Percentiles rank a stretch among this genome's conserved stretches.
Conservation (phyloP, 805 yeast genomes). For the Lipomyces lipofer region DNA sequence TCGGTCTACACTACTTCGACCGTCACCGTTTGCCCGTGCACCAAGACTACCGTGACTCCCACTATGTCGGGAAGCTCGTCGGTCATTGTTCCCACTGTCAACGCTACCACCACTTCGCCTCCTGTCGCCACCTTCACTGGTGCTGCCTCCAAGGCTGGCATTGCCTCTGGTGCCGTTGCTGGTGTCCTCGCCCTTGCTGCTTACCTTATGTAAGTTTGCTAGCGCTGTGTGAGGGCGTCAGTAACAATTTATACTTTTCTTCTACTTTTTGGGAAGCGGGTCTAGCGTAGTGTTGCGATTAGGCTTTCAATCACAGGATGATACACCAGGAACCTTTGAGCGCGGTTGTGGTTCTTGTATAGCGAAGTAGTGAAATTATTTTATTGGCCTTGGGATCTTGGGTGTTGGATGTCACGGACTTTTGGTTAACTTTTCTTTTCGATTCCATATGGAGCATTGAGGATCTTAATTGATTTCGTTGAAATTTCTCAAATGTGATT, state of each 20-base stretch:
- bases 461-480: no score
- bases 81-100: slow-evolving; percentile 31
- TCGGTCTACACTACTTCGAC: slow-evolving; percentile 36
- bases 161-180: slow-evolving; percentile 48
- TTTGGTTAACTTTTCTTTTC: no score
- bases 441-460: no score
- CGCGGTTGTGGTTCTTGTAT: no score
- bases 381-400: no score
- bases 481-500: no score
- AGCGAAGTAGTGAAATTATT: no score
- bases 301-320: no score
- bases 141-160: slow-evolving; percentile 36
- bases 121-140: slow-evolving; percentile 34
- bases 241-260: not conserved
- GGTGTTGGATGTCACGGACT: no score
- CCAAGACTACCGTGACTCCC: slow-evolving; percentile 34
- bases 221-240: not conserved
- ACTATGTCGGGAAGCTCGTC: slow-evolving; percentile 26
- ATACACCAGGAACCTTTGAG: no score
- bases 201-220: slow-evolving; percentile 31
- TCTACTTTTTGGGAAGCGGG: not conserved
- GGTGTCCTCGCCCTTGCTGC: slow-evolving; percentile 49
- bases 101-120: slow-evolving; percentile 27
- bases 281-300: no score
- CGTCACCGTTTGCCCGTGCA: slow-evolving; percentile 39